Conservation (phyloP, 73 alveolate species). For the Stentor roeselii region DNA sequence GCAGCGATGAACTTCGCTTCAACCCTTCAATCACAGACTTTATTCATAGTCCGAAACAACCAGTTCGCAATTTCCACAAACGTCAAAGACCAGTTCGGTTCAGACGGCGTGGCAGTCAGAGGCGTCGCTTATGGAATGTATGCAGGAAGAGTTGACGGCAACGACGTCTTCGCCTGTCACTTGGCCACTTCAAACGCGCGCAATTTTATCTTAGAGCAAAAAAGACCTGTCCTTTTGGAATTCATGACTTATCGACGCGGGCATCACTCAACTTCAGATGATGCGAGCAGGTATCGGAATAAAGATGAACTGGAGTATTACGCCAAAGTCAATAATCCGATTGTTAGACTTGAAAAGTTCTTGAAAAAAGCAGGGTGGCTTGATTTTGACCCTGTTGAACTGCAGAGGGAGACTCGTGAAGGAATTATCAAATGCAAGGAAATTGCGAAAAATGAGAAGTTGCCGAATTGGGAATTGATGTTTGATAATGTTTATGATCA, state of each 20-base stretch:
- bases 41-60: slow-evolving; percentile 90
- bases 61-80: slow-evolving; percentile 77
- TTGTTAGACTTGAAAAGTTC: slow-evolving; percentile 42
- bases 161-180: slow-evolving; percentile 89
- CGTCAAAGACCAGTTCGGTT: slow-evolving; percentile 86
- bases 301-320: slow-evolving; percentile 36
- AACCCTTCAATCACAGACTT: slow-evolving; percentile 77
- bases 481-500: slow-evolving; percentile 74
- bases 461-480: slow-evolving; percentile 61
- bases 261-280: slow-evolving; percentile 92
- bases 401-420: slow-evolving; percentile 54
- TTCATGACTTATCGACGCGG: slow-evolving; percentile 89
- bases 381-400: slow-evolving; percentile 48
- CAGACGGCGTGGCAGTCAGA: slow-evolving; percentile 92
- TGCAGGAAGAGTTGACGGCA: slow-evolving; percentile 91
- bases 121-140: slow-evolving; percentile 90
- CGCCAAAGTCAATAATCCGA: slow-evolving; percentile 41
- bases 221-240: slow-evolving; percentile 86
- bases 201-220: slow-evolving; percentile 60
- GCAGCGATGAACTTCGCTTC: slow-evolving; percentile 96
- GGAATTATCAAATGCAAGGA: slow-evolving; percentile 41
- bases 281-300: slow-evolving; percentile 41
- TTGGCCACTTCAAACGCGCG: slow-evolving; percentile 80
- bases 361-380: slow-evolving; percentile 46
- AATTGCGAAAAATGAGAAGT: slow-evolving; percentile 35